Conservation (phyloP, 2,329 filamentous ascomycete genomes). For the Pezicula carpinea region DNA sequence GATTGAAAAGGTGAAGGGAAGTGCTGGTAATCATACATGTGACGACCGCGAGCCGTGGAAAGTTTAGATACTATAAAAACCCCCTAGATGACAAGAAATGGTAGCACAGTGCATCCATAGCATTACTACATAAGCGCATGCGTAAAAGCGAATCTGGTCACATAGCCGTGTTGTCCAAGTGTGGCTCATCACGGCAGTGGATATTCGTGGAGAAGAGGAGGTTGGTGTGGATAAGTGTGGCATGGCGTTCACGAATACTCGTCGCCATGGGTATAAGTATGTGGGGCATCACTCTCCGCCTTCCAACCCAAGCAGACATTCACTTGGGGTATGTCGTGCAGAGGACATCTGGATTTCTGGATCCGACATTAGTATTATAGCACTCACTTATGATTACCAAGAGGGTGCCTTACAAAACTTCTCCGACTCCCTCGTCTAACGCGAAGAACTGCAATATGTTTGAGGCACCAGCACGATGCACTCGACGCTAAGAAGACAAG, state of each 20-base stretch:
- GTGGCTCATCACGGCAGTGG: no score
- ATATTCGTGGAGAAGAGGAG: no score
- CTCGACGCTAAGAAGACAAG: neutral
- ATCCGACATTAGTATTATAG: neutral
- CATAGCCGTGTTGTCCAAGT: no score
- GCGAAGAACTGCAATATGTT: neutral
- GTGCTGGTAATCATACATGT: constrained; percentile 12
- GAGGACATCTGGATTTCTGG: constrained; percentile 3
- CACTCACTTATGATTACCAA: neutral
- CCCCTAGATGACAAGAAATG: no score
- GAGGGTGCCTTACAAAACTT: constrained; percentile 2
- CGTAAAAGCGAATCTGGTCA: no score
- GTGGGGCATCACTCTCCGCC: neutral
- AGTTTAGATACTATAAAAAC: neutral
- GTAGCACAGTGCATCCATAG: no score
- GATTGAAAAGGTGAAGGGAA: constrained; percentile 5
- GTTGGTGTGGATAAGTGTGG: neutral
- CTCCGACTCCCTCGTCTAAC: neutral
- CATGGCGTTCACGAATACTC: constrained; percentile 1
- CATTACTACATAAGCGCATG: no score
- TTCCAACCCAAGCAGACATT: neutral
- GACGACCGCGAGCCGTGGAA: neutral
- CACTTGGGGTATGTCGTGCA: constrained; percentile 2
- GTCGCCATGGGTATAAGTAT: constrained; percentile 1
- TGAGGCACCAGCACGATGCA: neutral